Conservation (phyloP, 306 rosid genomes). For the Trifolium fragiferum region DNA sequence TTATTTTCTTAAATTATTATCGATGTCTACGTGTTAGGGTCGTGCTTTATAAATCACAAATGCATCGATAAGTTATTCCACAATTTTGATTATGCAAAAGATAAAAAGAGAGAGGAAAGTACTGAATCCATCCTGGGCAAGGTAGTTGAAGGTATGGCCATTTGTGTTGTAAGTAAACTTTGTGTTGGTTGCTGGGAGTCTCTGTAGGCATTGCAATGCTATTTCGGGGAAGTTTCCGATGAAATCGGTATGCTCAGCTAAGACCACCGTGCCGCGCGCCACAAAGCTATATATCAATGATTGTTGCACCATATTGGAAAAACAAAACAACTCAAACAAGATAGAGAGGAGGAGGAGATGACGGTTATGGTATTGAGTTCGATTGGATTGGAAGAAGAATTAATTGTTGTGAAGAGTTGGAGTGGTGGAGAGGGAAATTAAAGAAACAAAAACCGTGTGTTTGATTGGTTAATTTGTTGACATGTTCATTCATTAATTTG, state of each 20-base stretch:
- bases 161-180: constrained; percentile 83
- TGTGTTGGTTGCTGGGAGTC: constrained; percentile 69
- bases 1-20: background rate
- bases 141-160: constrained; percentile 87
- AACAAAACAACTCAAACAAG: background rate
- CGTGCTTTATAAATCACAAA: background rate
- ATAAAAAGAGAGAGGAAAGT: background rate
- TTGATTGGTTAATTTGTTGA: background rate
- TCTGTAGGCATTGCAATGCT: constrained; percentile 82
- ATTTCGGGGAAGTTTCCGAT: constrained; percentile 68
- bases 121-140: constrained; percentile 84
- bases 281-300: constrained; percentile 88
- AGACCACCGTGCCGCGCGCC: constrained; percentile 77
- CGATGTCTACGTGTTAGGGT: background rate
- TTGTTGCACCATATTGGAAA: constrained; percentile 65
- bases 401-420: background rate
- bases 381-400: background rate
- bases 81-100: background rate
- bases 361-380: background rate
- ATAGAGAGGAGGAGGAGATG: background rate
- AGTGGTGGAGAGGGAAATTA: background rate
- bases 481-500: background rate
- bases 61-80: background rate
- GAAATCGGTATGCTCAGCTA: constrained; percentile 80
- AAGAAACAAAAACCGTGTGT: background rate